Percentiles rank a stretch among this genome's conserved stretches.
These are phyloP conservation scores for Pilobolus umbonatus DNA, from an alignment of 192 early-diverging fungal species.

Conservation along the genomic window DNA sequence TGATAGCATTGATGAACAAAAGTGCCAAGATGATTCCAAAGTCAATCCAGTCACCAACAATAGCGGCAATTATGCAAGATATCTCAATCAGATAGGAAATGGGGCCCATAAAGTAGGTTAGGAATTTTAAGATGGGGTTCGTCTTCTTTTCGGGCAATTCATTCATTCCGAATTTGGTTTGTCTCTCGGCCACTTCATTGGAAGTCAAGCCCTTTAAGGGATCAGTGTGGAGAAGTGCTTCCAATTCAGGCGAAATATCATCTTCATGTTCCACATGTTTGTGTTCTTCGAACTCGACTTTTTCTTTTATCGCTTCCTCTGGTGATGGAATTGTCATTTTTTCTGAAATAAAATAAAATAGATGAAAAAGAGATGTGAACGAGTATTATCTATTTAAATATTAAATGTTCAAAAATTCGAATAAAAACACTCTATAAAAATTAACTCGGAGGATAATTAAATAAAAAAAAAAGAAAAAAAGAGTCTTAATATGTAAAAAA, in stretches of 20 bases:
- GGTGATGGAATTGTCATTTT: constrained; percentile 5
- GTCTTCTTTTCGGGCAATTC: constrained; percentile 77
- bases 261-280: constrained; percentile 68
- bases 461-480: constrained; percentile 19
- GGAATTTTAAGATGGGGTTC: constrained; percentile 78
- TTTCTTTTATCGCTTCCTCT: constrained; percentile 38
- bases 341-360: too few species aligned
- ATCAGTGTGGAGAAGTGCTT: constrained; percentile 75
- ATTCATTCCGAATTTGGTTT: constrained; percentile 72
- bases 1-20: constrained; percentile 82
- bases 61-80: constrained; percentile 68
- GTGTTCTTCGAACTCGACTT: constrained; percentile 62
- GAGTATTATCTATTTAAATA: constrained; percentile 5
- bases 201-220: constrained; percentile 68
- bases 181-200: constrained; percentile 63
- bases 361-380: too few species aligned
- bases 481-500: too few species aligned
- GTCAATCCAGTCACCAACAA: constrained; percentile 68
- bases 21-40: constrained; percentile 80
- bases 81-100: constrained; percentile 88
- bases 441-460: constrained; percentile 1
- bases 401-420: background rate
- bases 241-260: constrained; percentile 73
- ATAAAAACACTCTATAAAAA: constrained; percentile 9
- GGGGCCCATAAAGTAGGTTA: constrained; percentile 75